Percentiles rank a stretch among this genome's conserved stretches.
phyloP scores from a whole-genome alignment of 169 alveolate genomes.

The Babesia ovis region DNA sequence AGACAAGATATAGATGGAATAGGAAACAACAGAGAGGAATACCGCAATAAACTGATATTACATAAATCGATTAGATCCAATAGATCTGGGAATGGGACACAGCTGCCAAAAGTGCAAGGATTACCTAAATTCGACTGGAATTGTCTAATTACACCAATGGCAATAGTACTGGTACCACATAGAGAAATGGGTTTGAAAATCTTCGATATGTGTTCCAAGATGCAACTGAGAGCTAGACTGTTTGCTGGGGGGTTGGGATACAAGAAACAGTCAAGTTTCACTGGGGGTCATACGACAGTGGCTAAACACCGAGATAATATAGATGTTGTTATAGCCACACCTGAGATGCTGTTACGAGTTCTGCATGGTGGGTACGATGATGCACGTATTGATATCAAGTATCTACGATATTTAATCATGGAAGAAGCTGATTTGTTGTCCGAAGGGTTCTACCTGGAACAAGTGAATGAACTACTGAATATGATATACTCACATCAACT shows the following conservation, averaged over 20 bases:
- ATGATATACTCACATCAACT: conserved; percentile 26
- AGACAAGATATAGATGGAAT: background rate
- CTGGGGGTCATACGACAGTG: conserved; percentile 13
- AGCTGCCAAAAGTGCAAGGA: conserved; percentile 46
- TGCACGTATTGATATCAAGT: conserved; percentile 37
- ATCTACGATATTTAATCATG: conserved; percentile 28
- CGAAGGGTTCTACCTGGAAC: conserved; percentile 58
- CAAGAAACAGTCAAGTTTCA: conserved; percentile 28
- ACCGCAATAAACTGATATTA: conserved; percentile 45
- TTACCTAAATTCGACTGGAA: conserved; percentile 58
- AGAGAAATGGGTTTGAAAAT: conserved; percentile 54
- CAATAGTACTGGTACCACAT: conserved; percentile 50
- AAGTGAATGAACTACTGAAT: conserved; percentile 43
- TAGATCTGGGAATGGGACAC: background rate
- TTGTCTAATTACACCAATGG: conserved; percentile 33
- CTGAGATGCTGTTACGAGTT: conserved; percentile 58
- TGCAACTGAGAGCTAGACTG: conserved; percentile 37
- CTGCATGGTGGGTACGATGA: conserved; percentile 42
- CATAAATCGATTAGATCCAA: conserved; percentile 4
- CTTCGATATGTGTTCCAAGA: conserved; percentile 17
- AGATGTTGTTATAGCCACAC: conserved; percentile 54
- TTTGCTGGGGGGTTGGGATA: conserved; percentile 65
- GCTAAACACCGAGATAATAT: conserved; percentile 25
- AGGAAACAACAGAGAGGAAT: conserved; percentile 37
- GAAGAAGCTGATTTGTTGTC: conserved; percentile 60